Base-by-base conservation (phyloP, 2,329 filamentous ascomycete species). In the Beauveria pseudobassiana region DNA sequence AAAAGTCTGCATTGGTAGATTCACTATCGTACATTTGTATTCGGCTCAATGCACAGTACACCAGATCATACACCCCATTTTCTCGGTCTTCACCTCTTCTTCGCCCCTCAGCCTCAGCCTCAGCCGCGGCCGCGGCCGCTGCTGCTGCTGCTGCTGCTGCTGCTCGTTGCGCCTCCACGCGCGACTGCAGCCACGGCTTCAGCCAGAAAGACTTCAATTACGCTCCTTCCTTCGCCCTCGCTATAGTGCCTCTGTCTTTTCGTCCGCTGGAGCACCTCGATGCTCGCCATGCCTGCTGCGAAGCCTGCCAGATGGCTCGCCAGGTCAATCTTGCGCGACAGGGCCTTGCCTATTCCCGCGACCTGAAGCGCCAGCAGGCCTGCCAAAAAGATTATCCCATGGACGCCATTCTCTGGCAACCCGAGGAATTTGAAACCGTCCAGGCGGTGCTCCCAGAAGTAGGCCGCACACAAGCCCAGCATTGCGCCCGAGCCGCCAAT, bases 401-500 rank as follows among this genome's bases (percentile, higher is more conserved):
- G 79, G 10, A 86, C 77, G 28, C 80, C 83, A 38, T 82, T 79
- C n/a, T 81, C 78, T 14, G 84, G 84, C 63, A 85, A 75, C 9
- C 80, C 82, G 30, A 87, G 73, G 59, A 87, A 70, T 69, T 78
- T 81, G 73, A 87, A 83, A 43, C 80, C 78, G 48, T 86, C 82
- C 62, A 77, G 76, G 59, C 78, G 74, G 69, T 86, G 80, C 65
- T 82, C 72, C 79, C 82, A 85, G 67, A 87, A 83, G 71, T 84
- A 88, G 1, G 86, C 85, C 1, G 80, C 80, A 8, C 82, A 70
- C 24, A 90, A 69, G 24, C 87, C 88, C 64, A 84, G 80, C 5
- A 87, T 76, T 42, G 83, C 84, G 12, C 85, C 87, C 7, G 86
- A 89, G 1, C 86, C 86, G n/a, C 89, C 89, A 10, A 89, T 76